Base-by-base conservation (phyloP, 352 stramenopile genomes). In the Globisporangium barbulae region DNA sequence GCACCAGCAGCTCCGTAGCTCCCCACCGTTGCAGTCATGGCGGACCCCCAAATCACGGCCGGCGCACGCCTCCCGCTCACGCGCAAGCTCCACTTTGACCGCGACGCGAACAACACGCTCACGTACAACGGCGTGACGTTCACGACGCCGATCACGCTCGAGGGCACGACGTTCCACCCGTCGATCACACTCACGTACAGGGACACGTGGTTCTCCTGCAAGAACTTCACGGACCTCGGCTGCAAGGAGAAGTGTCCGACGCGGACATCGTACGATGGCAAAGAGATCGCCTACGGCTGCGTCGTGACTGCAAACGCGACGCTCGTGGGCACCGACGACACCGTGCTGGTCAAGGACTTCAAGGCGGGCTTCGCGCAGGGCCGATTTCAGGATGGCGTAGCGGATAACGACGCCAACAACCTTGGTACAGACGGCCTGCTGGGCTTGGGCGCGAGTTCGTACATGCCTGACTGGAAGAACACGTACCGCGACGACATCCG, bases 131-230 rank as follows among this genome's bases (percentile, higher is more conserved):
- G 31, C 30, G 50, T 42, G 28, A 42, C 9, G 8, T 56, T 42
- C 50, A 33, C 19, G 28, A 28, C 15, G 15, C 13, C 50, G 5
- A 7, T 56, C 5, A 15, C 28, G 13, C 10, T 56, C 12, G 30
- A 42, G 31, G n/a, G 15, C 50, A 42, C 28, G 8, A 44, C 50
- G 28, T 22, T 56, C 28, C 13, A 41, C 15, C 28, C 37, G 28
- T 19, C 30, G 25, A 12, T 56, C 28, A 35, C 35, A 15, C 28
- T 39, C 10, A 2, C 28, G 28, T 25, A 15, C 25, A 30, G 22
- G 28, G 28, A 56, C 30, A 42, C 30, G 50, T 56, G 50, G 50
- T 56, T 56, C 50, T 56, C 30, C 13, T 56, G 50, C 50, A 21
- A 22, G 5, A 10, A 13, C 15, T 37, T 44, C 50, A 22, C 50